phyloP scores from a whole-genome alignment of 768 basidiomycete species.

The Termitomyces sp. region DNA sequence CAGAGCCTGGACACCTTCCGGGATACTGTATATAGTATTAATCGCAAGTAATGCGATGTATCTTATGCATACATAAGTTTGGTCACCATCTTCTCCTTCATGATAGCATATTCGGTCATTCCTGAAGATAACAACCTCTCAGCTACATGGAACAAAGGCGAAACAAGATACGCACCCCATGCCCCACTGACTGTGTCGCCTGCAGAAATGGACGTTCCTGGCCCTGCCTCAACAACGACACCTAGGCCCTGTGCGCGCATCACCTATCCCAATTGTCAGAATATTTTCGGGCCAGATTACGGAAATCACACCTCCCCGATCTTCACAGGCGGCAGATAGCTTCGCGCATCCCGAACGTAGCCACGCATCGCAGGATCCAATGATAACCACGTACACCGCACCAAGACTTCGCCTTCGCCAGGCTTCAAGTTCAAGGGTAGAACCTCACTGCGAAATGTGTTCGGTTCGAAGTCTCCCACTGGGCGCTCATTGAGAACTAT shows the following conservation, averaged over 20 bases:
- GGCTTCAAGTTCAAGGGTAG: slow-evolving; percentile 51
- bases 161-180: slow-evolving; percentile 43
- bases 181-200: slow-evolving; percentile 68
- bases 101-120: slow-evolving; percentile 72
- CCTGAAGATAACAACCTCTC: slow-evolving; percentile 32
- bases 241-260: slow-evolving; percentile 75
- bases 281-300: neutral
- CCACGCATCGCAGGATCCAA: slow-evolving; percentile 89
- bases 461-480: slow-evolving; percentile 55
- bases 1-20: slow-evolving; percentile 55
- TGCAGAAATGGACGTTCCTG: slow-evolving; percentile 45
- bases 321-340: slow-evolving; percentile 66
- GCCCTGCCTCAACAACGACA: slow-evolving; percentile 54
- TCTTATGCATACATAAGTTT: slow-evolving; percentile 49
- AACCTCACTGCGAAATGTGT: slow-evolving; percentile 66
- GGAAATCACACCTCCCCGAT: slow-evolving; percentile 50
- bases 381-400: slow-evolving; percentile 75
- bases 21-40: slow-evolving; percentile 32
- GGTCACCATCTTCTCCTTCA: slow-evolving; percentile 45
- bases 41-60: neutral
- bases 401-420: slow-evolving; percentile 50
- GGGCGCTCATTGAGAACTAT: slow-evolving; percentile 80
- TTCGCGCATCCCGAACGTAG: slow-evolving; percentile 70
- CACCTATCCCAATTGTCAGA: slow-evolving; percentile 26
- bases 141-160: neutral